Evolutionary conservation across 2,329 filamentous ascomycete species (phyloP), one percentile per base, ranked within the genome.

Genomic region (Escovopsis sp.): DNA sequence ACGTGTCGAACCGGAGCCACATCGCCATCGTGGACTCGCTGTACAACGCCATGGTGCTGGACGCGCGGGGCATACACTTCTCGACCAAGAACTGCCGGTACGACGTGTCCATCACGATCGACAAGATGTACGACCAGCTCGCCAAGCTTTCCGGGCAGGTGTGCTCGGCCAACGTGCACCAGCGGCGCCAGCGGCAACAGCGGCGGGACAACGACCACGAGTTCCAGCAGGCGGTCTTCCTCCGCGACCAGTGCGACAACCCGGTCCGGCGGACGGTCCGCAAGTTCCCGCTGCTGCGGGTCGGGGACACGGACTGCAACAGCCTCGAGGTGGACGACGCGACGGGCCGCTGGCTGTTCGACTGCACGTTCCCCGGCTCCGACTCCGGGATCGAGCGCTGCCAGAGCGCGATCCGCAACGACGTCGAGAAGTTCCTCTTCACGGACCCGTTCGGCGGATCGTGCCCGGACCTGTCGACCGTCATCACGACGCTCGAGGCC

Each of bases 191-290:
- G 4, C 37, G 27, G 5, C 28, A 34, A 15, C 10, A 21, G 21
- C 50, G 48, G 36, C 45, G 47, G 9, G 44, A 43, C 10, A 41
- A 47, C 2, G 48, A 54, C 17, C 35, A 47, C 10, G 40, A 47
- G 1, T 61, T 61, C 32, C 40, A 35, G 2, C 55, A 59, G 29
- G 38, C 45, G 0, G 41, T 61, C 8, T 47, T 50, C 28, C 45
- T 61, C 4, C 41, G 36, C 5, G 57, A 61, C 18, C 57, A 61
- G 34, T 61, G 57, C 31, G 49, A 48, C 4, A 44, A 48, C 4
- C 42, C 48, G 0, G 44, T 57, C n/a, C 43, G 43, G 3, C 44
- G 39, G 23, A 39, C 41, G 8, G 41, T 55, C 13, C 44, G 46
- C 6, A 44, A 37, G 33, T 58, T 46, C 36, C 56, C 49, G 4